Base-by-base conservation (phyloP, 371 early-diverging fungal genomes). In the Blakeslea trispora region DNA sequence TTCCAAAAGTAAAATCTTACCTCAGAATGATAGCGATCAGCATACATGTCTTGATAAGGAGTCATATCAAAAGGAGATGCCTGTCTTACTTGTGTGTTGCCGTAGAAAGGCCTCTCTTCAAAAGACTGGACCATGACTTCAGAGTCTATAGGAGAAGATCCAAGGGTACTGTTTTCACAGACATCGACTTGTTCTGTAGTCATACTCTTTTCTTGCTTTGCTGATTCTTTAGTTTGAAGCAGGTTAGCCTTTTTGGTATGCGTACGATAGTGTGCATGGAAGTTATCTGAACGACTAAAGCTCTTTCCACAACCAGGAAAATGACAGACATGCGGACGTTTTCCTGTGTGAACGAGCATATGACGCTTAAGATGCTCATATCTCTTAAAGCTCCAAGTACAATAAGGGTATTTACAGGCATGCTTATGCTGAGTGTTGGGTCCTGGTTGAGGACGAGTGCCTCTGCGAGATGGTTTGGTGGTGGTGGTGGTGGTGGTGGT, bases 271-370 rank as follows among this genome's bases (percentile, higher is more conserved):
- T 84, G 85, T 17, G 85, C 82, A 50, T 81, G 78, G 50, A 81
- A 84, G 62, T 91, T 89, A 59, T 91, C 91, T 8, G 88, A 88
- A 24, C 91, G 82, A 53, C 89, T 84, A 55, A 91, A 91, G 5
- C 81, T 74, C 61, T 87, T 87, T 19, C 82, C 79, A 59, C 91
- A 91, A 8, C 81, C 82, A 31, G 75, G 75, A 28, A 79, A 79
- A 42, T 75, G 79, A 55, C 91, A 91, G n/a, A 80, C 77, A 69
- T 82, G 87, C 31, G 91, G 82, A 18, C 83, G 69, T 53, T 83
- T 83, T 21, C 82, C 83, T 9, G 85, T 81, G 35, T 85, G 85
- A 43, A 85, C 83, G 32, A 60, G 43, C 61, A 61, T 54, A 46
- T 69, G 61, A 45, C 69, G 63, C 45, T 68, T 57, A 17, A 66